Evolutionary conservation across 352 stramenopile species (phyloP), one percentile per base, ranked within the genome.

Genomic region (Pythium graminicola): DNA sequence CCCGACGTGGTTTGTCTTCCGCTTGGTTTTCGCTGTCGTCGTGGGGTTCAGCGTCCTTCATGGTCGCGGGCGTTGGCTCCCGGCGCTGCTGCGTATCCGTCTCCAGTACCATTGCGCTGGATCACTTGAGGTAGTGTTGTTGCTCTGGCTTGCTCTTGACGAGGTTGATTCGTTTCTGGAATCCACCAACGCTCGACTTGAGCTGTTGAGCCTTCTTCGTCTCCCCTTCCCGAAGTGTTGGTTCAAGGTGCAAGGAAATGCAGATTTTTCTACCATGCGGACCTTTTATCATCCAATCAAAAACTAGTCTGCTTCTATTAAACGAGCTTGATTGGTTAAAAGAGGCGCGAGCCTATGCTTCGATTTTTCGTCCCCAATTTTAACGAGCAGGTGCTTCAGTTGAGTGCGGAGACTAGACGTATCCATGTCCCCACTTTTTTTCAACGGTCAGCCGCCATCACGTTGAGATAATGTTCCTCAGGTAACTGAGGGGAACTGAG

Each of bases 101-200:
- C 17, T 57, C 48, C 26, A 64, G 33, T 43, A 58, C 57, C 57
- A 64, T 64, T 17, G n/a, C 29, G 24, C 3, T 44, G n/a, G 2
- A 1, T 57, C 29, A 40, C 24, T n/a, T n/a, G n/a, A n/a, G n/a
- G n/a, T n/a, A n/a, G n/a, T 39, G 11, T 40, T 19, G 14, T 20
- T 27, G 9, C 14, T 20, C 7, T 19, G 31, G 32, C 24, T 31
- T 46, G 44, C 35, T 46, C 46, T 29, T n/a, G 11, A 5, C 23
- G 19, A n/a, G 4, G 29, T 29, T 33, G 45, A 53, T 53, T 53
- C 16, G 27, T n/a, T 46, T 47, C 22, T 55, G 48, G 6, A n/a
- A n/a, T n/a, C n/a, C n/a, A n/a, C n/a, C n/a, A n/a, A n/a, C n/a
- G n/a, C n/a, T n/a, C n/a, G n/a, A n/a, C n/a, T n/a, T n/a, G n/a